These are phyloP conservation scores for Ophiostoma montium DNA, from an alignment of 2,329 filamentous ascomycete species.

Conservation along the genomic window DNA sequence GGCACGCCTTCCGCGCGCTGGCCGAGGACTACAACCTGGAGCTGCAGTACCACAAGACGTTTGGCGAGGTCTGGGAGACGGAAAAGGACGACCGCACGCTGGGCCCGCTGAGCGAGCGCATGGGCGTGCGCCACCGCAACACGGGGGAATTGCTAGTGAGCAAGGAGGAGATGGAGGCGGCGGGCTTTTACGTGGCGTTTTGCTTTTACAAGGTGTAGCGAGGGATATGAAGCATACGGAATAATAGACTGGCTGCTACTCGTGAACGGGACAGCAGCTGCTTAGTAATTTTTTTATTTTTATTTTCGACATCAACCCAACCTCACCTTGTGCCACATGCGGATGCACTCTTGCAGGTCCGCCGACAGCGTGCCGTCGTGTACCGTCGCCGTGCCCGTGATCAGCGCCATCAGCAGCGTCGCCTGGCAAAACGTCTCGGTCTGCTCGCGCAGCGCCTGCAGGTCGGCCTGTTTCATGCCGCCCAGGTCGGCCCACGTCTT, in stretches of 20 bases:
- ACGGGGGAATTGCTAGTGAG: conserved; percentile 56
- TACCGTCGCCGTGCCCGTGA: conserved; percentile 30
- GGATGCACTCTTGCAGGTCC: conserved; percentile 40
- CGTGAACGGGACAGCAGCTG: too few relatives aligned
- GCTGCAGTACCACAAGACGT: conserved; percentile 82
- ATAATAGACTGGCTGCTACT: background rate
- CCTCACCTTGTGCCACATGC: conserved; percentile 38
- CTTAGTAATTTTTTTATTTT: too few relatives aligned
- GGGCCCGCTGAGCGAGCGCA: conserved; percentile 80
- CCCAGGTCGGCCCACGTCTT: conserved; percentile 40
- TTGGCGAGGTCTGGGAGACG: conserved; percentile 79
- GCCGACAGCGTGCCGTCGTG: conserved; percentile 33
- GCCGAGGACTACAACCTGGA: conserved; percentile 96
- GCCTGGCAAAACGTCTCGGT: conserved; percentile 32
- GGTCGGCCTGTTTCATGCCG: conserved; percentile 35
- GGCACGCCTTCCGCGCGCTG: conserved; percentile 90
- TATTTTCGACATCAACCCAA: too few relatives aligned
- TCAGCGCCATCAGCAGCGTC: conserved; percentile 31
- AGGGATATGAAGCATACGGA: background rate
- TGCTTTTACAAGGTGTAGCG: conserved; percentile 88
- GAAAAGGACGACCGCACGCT: conserved; percentile 76
- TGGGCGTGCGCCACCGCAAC: conserved; percentile 70
- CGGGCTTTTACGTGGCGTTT: conserved; percentile 82
- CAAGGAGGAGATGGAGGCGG: conserved; percentile 83
- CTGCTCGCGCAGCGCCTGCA: conserved; percentile 24